These are phyloP conservation scores for Kodamaea nitidulidarum DNA, from an alignment of 805 yeast species.

Conservation along the genomic window DNA sequence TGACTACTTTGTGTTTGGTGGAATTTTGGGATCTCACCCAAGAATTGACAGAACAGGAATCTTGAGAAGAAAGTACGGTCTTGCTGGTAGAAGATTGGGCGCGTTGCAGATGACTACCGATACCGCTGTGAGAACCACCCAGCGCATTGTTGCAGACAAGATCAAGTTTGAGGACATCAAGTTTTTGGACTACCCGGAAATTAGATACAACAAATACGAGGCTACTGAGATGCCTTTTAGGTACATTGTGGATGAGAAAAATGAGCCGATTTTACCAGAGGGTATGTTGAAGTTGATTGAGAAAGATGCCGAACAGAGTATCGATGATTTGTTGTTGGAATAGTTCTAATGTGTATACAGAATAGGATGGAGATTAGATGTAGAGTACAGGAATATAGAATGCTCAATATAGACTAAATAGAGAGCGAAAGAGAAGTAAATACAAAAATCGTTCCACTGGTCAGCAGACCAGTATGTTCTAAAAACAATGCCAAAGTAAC, in stretches of 20 bases:
- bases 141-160: conserved; percentile 61
- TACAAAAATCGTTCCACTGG: too few species aligned
- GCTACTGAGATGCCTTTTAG: conserved; percentile 98
- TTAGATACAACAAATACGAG: conserved; percentile 80
- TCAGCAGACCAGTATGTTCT: too few species aligned
- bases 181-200: conserved; percentile 92
- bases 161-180: conserved; percentile 64
- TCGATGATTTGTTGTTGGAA: conserved; percentile 60
- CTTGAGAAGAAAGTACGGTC: conserved; percentile 72
- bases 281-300: conserved; percentile 89
- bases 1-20: conserved; percentile 93
- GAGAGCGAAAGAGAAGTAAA: too few species aligned
- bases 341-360: conserved; percentile 8
- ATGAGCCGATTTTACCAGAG: conserved; percentile 79
- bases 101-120: conserved; percentile 94
- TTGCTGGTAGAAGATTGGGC: conserved; percentile 84
- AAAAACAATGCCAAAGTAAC: too few species aligned
- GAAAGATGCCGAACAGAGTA: conserved; percentile 77
- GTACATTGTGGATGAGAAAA: conserved; percentile 62
- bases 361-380: not conserved
- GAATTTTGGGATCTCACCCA: conserved; percentile 92
- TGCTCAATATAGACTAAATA: too few species aligned
- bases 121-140: conserved; percentile 92
- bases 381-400: too few species aligned
- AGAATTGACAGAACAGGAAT: conserved; percentile 92